Conservation (phyloP, 2,329 filamentous ascomycete species). For the Botrytis byssoidea region DNA sequence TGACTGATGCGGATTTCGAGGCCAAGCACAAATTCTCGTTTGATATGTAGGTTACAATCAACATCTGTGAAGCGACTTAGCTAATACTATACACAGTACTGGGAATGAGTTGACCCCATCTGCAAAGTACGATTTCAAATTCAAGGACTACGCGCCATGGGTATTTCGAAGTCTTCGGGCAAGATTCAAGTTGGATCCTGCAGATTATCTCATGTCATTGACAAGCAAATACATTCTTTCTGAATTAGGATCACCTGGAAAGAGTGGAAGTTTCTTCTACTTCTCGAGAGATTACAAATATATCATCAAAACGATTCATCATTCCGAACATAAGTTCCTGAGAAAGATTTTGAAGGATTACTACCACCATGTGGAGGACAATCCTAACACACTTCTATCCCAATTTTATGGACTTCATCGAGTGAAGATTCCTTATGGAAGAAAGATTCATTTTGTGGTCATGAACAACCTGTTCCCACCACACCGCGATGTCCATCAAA, state of each 20-base stretch:
- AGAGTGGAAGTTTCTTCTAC: conserved; percentile 99
- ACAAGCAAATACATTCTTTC: conserved; percentile 99
- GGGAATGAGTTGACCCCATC: conserved; percentile 97
- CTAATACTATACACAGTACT: conserved; percentile 59
- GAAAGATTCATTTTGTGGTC: conserved; percentile 98
- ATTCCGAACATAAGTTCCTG: conserved; percentile 86
- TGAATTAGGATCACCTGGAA: conserved; percentile 92
- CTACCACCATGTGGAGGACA: conserved; percentile 86
- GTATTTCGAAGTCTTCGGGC: conserved; percentile 90
- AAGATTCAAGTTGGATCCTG: conserved; percentile 88
- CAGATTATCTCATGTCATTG: conserved; percentile 96
- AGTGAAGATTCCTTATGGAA: conserved; percentile 96
- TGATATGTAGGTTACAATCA: conserved; percentile 72
- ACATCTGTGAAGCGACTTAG: conserved; percentile 18
- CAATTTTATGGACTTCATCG: conserved; percentile 97
- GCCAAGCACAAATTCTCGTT: conserved; percentile 98
- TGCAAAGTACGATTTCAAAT: conserved; percentile 99
- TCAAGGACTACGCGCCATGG: conserved; percentile 99
- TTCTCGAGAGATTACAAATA: conserved; percentile 99
- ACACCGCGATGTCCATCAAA: conserved; percentile 94
- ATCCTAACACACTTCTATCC: conserved; percentile 94
- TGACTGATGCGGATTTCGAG: conserved; percentile 90
- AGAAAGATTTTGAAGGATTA: conserved; percentile 86
- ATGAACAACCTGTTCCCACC: conserved; percentile 99
- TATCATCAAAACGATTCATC: conserved; percentile 99